Base-by-base conservation (phyloP, 208 protist species). In the Acanthamoeba healyi region DNA sequence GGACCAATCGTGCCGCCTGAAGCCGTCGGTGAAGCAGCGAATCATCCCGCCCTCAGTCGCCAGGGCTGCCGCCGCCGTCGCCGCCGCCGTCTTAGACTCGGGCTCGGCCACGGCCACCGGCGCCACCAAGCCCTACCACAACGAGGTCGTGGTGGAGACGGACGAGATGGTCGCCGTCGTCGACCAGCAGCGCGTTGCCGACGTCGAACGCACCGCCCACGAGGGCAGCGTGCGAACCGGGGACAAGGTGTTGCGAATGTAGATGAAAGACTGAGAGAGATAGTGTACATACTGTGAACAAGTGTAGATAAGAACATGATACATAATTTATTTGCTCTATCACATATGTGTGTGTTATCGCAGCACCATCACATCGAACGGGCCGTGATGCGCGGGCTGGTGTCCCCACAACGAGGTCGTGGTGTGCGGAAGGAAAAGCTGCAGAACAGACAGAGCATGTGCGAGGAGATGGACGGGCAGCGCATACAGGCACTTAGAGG, bases 1-100 rank as follows among this genome's bases (percentile, higher is more conserved):
- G 77, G 77, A 87, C 44, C 77, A 87, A 22, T 87, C 77, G 26
- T 87, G 77, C 32, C 77, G 77, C 29, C 77, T 87, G 42, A 87
- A 87, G 49, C 77, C 49, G 26, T 61, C 40, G 46, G 77, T 63
- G n/a, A 61, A 87, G 77, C 49, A 63, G 40, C 46, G 58, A 10
- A 87, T 87, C 42, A 40, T 61, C 10, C 49, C 29, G 29, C 32
- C 77, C 4, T 36, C 77, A 12, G 19, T 12, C 49, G 40, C 14
- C 40, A 4, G 44, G 34, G 4, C 29, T 0, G 67, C 26, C 34
- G 3, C 29, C 67, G 36, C 19, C n/a, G n/a, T n/a, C n/a, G 17
- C 19, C 36, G 36, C n/a, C n/a, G n/a, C n/a, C n/a, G n/a, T n/a
- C n/a, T n/a, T n/a, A n/a, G n/a, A n/a, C n/a, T n/a, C n/a, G n/a